Evolutionary conservation across 495 filamentous ascomycete species (phyloP).

Genomic region (Penicillium paradoxum): DNA sequence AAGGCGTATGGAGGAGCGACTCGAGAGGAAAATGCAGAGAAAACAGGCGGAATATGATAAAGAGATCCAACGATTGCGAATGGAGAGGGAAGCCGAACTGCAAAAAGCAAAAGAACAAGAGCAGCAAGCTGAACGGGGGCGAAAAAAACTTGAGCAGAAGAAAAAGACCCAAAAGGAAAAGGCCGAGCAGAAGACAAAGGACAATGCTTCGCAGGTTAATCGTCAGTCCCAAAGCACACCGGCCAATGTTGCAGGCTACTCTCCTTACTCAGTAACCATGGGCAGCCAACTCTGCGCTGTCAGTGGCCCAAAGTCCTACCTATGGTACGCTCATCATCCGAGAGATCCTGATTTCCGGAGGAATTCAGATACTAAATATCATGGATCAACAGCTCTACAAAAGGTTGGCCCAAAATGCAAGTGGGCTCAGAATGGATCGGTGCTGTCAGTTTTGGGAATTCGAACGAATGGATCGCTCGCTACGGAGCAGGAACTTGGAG

Average conservation of each 20-base stretch:
- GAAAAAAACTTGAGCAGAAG: not conserved
- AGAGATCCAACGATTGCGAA: not conserved
- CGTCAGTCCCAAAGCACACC: not conserved
- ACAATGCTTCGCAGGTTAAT: not conserved
- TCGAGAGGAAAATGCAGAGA: not conserved
- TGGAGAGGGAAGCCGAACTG: not conserved
- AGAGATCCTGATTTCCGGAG: not conserved
- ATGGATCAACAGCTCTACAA: not conserved
- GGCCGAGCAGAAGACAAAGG: not conserved
- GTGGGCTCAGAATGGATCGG: not conserved
- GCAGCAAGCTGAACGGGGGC: not conserved
- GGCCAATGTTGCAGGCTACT: not conserved
- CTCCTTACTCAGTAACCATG: not conserved
- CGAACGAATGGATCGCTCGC: not conserved
- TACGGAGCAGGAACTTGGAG: not conserved
- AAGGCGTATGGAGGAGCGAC: not conserved
- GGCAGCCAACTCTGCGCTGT: not conserved
- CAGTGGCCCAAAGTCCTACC: not conserved
- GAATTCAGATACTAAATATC: not conserved
- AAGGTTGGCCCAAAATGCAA: not conserved
- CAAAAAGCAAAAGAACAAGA: not conserved
- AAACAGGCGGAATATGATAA: not conserved
- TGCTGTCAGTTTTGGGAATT: not conserved
- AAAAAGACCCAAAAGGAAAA: not conserved
- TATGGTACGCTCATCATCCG: not conserved